These are phyloP conservation scores for Hypholoma fasciculare DNA, from an alignment of 768 basidiomycete species.

Conservation along the genomic window DNA sequence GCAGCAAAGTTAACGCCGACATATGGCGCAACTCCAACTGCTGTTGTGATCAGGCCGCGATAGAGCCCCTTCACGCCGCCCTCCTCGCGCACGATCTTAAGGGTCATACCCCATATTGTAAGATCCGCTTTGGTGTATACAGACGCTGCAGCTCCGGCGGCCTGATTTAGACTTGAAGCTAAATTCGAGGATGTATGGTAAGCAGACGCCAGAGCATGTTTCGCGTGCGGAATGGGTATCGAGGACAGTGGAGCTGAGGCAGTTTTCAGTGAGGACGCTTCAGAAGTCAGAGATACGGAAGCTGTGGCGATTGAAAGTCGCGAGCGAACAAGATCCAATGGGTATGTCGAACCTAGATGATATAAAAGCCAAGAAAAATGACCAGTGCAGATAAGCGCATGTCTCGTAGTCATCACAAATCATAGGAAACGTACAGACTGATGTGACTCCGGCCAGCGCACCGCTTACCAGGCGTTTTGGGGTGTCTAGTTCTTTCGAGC, in stretches of 20 bases:
- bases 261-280: constrained; percentile 25
- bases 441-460: constrained; percentile 90
- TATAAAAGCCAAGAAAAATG: background rate
- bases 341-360: constrained; percentile 76
- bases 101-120: constrained; percentile 63
- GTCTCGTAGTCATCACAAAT: background rate
- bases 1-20: constrained; percentile 93
- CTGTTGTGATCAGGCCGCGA: constrained; percentile 81
- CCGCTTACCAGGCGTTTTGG: constrained; percentile 84
- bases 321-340: constrained; percentile 90
- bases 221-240: constrained; percentile 1
- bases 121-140: constrained; percentile 5
- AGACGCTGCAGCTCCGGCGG: constrained; percentile 6
- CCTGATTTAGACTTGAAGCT: constrained; percentile 17
- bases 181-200: constrained; percentile 56
- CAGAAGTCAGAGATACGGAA: constrained; percentile 39
- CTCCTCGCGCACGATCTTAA: constrained; percentile 82
- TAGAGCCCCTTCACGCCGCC: constrained; percentile 82
- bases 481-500: constrained; percentile 81
- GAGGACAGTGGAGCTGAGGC: constrained; percentile 20
- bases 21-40: constrained; percentile 88
- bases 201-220: constrained; percentile 44
- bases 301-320: constrained; percentile 92
- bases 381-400: constrained; percentile 1
- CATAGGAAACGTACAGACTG: constrained; percentile 70